phyloP scores from a whole-genome alignment of 1,139 yeast genomes.

The Arxiozyma telluris region DNA sequence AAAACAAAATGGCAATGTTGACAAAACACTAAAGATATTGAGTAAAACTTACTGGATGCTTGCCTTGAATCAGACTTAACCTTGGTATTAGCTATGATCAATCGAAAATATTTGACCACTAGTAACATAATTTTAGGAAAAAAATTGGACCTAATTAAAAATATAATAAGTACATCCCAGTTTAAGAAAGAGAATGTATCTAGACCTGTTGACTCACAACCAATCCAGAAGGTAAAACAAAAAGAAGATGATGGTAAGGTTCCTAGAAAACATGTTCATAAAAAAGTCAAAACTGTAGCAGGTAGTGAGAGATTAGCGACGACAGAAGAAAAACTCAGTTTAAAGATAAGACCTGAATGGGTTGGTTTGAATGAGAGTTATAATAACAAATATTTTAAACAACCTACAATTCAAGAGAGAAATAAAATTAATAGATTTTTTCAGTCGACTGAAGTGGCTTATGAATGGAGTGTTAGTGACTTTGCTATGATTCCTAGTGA shows the following conservation, averaged over 20 bases:
- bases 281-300: background rate
- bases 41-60: no score
- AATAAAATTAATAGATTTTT: constrained; percentile 35
- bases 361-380: constrained; percentile 10
- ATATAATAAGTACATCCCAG: background rate
- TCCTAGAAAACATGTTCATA: background rate
- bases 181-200: background rate
- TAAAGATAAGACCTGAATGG: constrained; percentile 8
- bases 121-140: background rate
- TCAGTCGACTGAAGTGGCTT: constrained; percentile 35
- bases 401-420: constrained; percentile 34
- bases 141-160: background rate
- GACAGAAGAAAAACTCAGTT: background rate
- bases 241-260: background rate
- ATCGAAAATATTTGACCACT: background rate
- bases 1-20: no score
- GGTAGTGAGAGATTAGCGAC: background rate
- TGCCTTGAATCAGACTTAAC: background rate
- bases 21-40: background rate
- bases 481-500: constrained; percentile 54
- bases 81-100: background rate
- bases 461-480: constrained; percentile 53
- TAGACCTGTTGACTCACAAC: background rate
- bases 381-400: constrained; percentile 19
- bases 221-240: background rate